Conservation (phyloP, 2,329 filamentous ascomycete species). For the Pleoardoris graminearum region DNA sequence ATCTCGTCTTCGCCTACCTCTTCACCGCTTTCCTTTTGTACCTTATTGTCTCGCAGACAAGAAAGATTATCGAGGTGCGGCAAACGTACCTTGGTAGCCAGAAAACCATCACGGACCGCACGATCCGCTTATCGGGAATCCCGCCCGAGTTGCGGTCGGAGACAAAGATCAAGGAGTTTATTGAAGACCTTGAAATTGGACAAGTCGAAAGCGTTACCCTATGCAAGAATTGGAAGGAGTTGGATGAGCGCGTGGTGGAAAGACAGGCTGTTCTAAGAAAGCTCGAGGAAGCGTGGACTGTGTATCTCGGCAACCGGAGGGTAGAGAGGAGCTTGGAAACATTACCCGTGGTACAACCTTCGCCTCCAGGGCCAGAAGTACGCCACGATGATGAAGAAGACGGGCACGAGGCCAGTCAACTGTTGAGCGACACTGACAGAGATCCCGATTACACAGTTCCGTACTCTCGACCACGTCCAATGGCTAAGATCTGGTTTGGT, state of each 20-base stretch:
- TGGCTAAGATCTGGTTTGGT: conserved; percentile 76
- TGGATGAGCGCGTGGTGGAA: conserved; percentile 74
- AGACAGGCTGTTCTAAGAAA: conserved; percentile 68
- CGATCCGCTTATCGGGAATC: conserved; percentile 87
- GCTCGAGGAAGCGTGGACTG: conserved; percentile 83
- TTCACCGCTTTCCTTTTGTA: conserved; percentile 84
- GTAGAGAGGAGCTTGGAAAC: conserved; percentile 54
- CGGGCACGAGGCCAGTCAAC: conserved; percentile 59
- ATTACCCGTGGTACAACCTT: conserved; percentile 56
- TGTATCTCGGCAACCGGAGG: conserved; percentile 65
- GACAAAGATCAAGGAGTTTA: conserved; percentile 78
- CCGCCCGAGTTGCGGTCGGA: conserved; percentile 78
- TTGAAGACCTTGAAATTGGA: conserved; percentile 87
- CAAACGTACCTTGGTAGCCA: conserved; percentile 93
- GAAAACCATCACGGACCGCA: conserved; percentile 93
- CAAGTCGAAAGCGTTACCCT: conserved; percentile 85
- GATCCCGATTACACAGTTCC: conserved; percentile 47
- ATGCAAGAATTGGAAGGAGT: conserved; percentile 81
- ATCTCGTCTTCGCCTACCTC: conserved; percentile 91
- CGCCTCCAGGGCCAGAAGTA: conserved; percentile 38
- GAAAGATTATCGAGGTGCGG: conserved; percentile 79
- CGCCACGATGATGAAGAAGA: conserved; percentile 44
- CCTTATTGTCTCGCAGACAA: conserved; percentile 80
- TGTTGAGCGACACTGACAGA: conserved; percentile 57
- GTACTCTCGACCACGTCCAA: conserved; percentile 61